A percentile compares a stretch with the other conserved stretches of the same genome.
These are phyloP conservation scores for Chrysopogon serrulatus DNA, from an alignment of 176 grass and related monocot genomes.

Conservation along the genomic window DNA sequence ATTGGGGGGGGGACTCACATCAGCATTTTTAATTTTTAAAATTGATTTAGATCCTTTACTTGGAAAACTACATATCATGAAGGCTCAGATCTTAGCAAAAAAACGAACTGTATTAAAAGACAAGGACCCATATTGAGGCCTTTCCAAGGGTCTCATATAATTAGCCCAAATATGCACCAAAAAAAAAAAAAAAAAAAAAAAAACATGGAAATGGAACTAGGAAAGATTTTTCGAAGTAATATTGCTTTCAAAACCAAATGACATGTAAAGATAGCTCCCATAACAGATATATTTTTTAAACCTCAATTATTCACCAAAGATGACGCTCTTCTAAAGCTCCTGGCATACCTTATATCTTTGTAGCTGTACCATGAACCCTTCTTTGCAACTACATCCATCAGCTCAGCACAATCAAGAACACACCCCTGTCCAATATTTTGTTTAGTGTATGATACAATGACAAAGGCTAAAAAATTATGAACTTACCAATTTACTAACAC, in stretches of 20 bases:
- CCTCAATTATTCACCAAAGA: not conserved
- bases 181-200: slow-evolving; percentile 1
- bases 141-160: not conserved
- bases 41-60: not conserved
- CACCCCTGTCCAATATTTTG: slow-evolving; percentile 57
- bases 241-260: slow-evolving; percentile 3
- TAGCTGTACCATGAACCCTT: slow-evolving; percentile 97
- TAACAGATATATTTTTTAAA: not conserved
- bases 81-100: not conserved
- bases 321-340: slow-evolving; percentile 19
- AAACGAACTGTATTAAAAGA: not conserved
- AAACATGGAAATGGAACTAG: not conserved
- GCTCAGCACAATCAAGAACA: slow-evolving; percentile 93
- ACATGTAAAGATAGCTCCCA: not conserved
- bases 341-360: slow-evolving; percentile 67
- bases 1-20: not conserved
- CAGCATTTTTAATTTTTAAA: not conserved
- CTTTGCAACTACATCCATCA: slow-evolving; percentile 95
- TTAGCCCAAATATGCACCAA: not conserved
- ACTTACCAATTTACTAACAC: slow-evolving; percentile 85
- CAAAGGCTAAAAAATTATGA: slow-evolving; percentile 21
- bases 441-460: slow-evolving; percentile 2
- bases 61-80: not conserved
- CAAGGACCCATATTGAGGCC: not conserved
- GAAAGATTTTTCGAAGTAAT: not conserved